Conservation (phyloP, 2,329 filamentous ascomycete species). For the Cladophialophora yegresii region DNA sequence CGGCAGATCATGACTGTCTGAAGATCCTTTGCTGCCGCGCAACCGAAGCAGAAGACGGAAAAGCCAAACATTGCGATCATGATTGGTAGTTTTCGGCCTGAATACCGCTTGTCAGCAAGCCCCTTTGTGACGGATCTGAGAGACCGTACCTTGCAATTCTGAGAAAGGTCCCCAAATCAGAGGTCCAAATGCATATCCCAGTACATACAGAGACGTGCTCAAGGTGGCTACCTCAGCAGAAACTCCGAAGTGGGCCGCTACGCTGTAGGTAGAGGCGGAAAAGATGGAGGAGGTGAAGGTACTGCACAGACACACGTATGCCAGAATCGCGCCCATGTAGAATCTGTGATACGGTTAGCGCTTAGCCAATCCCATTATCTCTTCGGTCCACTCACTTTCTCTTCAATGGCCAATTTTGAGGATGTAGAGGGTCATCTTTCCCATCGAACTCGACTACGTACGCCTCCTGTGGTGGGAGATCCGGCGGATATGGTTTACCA, state of each 20-base stretch:
- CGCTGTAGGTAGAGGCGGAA: conserved; percentile 62
- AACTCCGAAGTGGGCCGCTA: conserved; percentile 63
- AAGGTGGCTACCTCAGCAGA: conserved; percentile 45
- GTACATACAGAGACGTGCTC: conserved; percentile 47
- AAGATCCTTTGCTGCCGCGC: conserved; percentile 54
- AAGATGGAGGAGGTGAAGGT: conserved; percentile 64
- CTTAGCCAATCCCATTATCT: neutral
- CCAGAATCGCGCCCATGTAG: conserved; percentile 33
- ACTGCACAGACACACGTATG: conserved; percentile 46
- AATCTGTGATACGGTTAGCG: conserved; percentile 20
- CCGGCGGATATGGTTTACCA: conserved; percentile 60
- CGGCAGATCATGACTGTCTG: conserved; percentile 57
- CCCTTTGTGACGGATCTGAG: neutral
- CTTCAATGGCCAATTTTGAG: conserved; percentile 79
- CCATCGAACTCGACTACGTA: conserved; percentile 76
- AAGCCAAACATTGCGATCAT: conserved; percentile 55
- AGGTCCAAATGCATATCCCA: conserved; percentile 54
- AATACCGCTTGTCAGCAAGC: neutral
- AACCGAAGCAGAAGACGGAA: conserved; percentile 53
- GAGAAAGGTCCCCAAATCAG: conserved; percentile 57
- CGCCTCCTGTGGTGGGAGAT: conserved; percentile 58
- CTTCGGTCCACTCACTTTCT: conserved; percentile 59
- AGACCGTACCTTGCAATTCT: conserved; percentile 47
- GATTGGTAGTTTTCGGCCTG: conserved; percentile 51
- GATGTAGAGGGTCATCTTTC: conserved; percentile 77